Evolutionary conservation across 768 basidiomycete genomes (phyloP).

Genomic region (Sporobolomyces roseus): DNA sequence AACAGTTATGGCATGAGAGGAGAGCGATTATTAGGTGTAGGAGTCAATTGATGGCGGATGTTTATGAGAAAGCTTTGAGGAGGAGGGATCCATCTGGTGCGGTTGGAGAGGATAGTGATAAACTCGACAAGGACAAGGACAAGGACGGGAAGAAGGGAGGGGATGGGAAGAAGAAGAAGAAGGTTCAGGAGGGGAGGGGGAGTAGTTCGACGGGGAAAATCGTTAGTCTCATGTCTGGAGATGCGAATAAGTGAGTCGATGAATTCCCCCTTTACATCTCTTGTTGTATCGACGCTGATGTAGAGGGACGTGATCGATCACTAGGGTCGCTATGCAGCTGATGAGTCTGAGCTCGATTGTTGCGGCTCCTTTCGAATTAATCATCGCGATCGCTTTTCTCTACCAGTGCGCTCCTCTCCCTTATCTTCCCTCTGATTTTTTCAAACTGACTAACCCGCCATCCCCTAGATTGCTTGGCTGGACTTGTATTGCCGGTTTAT

Average conservation of each 20-base stretch:
- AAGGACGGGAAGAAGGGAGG: background rate
- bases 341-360: slow-evolving; percentile 27
- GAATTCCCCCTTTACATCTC: slow-evolving; percentile 40
- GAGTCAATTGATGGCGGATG: slow-evolving; percentile 28
- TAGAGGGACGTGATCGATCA: background rate
- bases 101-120: background rate
- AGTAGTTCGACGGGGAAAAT: slow-evolving; percentile 31
- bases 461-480: slow-evolving; percentile 34
- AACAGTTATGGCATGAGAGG: slow-evolving; percentile 34
- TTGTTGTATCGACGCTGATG: background rate
- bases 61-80: slow-evolving; percentile 41
- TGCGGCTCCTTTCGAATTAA: slow-evolving; percentile 34
- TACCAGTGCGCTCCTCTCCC: slow-evolving; percentile 25
- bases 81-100: slow-evolving; percentile 28
- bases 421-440: background rate
- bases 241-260: slow-evolving; percentile 55
- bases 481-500: slow-evolving; percentile 34
- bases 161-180: slow-evolving; percentile 14
- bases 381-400: slow-evolving; percentile 33
- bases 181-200: slow-evolving; percentile 40
- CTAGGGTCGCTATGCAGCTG: slow-evolving; percentile 29
- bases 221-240: slow-evolving; percentile 17
- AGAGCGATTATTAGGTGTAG: slow-evolving; percentile 20
- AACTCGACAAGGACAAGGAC: background rate
- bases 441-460: too few relatives aligned